Percentiles rank a stretch among this genome's conserved stretches.
These are phyloP conservation scores for Zoysia matrella DNA, from an alignment of 202 grass and related monocot species.

Conservation along the genomic window DNA sequence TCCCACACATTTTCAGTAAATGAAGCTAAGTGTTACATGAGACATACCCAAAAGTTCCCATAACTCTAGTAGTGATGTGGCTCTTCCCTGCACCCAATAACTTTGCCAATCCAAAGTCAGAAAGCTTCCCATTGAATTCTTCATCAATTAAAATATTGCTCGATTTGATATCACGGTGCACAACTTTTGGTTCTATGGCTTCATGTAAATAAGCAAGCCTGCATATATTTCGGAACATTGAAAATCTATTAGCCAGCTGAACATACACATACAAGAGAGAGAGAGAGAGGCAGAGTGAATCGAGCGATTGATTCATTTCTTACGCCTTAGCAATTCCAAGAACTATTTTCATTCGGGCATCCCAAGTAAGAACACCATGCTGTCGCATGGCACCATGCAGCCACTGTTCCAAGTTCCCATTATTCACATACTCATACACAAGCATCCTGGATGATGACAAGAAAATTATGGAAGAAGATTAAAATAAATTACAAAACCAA, in stretches of 20 bases:
- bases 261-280: conserved; percentile 3
- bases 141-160: conserved; percentile 87
- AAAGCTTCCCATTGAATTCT: conserved; percentile 38
- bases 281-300: neutral
- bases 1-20: neutral
- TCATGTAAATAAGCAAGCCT: conserved; percentile 89
- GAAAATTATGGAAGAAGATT: neutral
- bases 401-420: too few relatives aligned
- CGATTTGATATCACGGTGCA: conserved; percentile 86
- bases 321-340: conserved; percentile 67
- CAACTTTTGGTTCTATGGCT: conserved; percentile 87
- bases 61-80: conserved; percentile 84
- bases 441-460: conserved; percentile 53
- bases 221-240: neutral
- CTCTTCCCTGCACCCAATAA: conserved; percentile 76
- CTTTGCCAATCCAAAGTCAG: conserved; percentile 79
- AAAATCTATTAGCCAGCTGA: neutral
- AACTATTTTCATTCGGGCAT: conserved; percentile 60
- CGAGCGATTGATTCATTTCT: conserved; percentile 30
- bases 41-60: conserved; percentile 85
- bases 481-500: neutral
- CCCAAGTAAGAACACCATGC: too few relatives aligned
- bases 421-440: neutral
- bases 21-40: neutral
- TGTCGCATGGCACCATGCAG: too few relatives aligned